Evolutionary conservation across 176 grass and related monocot genomes (phyloP).

Genomic region (Pontederia paniculata): DNA sequence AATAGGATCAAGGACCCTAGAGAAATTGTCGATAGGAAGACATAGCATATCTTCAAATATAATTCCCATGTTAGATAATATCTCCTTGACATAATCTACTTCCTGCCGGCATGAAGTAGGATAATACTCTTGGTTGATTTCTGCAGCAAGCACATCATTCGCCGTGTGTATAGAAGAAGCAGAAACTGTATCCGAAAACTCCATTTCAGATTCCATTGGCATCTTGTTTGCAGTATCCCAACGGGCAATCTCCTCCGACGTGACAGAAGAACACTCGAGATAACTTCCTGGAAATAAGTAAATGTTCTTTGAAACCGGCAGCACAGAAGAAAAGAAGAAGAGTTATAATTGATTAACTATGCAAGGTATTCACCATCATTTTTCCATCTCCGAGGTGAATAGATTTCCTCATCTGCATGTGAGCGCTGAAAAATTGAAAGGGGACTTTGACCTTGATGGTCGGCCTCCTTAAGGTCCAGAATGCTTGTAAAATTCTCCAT

Average conservation of each 20-base stretch:
- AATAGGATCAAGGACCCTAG: slow-evolving; percentile 30
- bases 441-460: slow-evolving; percentile 30
- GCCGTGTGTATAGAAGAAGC: slow-evolving; percentile 37
- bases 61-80: slow-evolving; percentile 30
- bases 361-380: neutral
- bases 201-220: slow-evolving; percentile 35
- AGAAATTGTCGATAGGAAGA: slow-evolving; percentile 23
- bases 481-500: slow-evolving; percentile 9
- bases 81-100: slow-evolving; percentile 55
- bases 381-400: neutral
- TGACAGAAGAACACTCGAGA: slow-evolving; percentile 23
- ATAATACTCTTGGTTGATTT: slow-evolving; percentile 34
- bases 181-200: slow-evolving; percentile 37
- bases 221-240: slow-evolving; percentile 30
- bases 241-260: slow-evolving; percentile 27
- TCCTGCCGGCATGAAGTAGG: slow-evolving; percentile 36
- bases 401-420: slow-evolving; percentile 31
- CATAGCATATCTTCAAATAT: slow-evolving; percentile 15
- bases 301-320: slow-evolving; percentile 16
- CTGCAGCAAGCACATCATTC: slow-evolving; percentile 32
- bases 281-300: slow-evolving; percentile 32
- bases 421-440: slow-evolving; percentile 43
- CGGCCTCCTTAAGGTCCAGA: slow-evolving; percentile 24
- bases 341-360: neutral
- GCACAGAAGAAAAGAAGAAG: neutral